Conservation (phyloP, 1,284 basidiomycete species). For the Termitomyces sp. region DNA sequence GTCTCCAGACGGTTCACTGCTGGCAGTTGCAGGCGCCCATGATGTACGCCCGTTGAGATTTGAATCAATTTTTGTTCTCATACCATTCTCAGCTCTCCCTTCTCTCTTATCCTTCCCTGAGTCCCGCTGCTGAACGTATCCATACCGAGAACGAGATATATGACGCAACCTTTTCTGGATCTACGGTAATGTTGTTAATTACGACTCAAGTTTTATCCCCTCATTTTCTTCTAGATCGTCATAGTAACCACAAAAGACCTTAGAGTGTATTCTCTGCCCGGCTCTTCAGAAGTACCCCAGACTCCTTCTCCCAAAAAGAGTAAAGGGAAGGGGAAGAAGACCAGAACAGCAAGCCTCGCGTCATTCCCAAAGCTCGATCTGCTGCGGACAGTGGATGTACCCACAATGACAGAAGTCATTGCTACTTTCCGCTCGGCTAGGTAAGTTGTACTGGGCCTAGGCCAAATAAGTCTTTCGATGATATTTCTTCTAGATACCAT, state of each 20-base stretch:
- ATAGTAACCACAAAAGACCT: conserved; percentile 61
- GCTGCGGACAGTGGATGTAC: conserved; percentile 49
- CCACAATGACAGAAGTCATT: conserved; percentile 43
- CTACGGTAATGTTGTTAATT: conserved; percentile 21
- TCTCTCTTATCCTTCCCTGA: conserved; percentile 63
- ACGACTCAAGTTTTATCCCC: not conserved
- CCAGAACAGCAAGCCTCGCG: conserved; percentile 13
- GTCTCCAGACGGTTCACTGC: conserved; percentile 56
- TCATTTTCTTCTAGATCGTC: conserved; percentile 44
- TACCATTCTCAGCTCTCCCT: conserved; percentile 54
- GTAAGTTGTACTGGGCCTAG: conserved; percentile 31
- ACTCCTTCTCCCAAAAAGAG: conserved; percentile 26
- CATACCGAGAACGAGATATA: conserved; percentile 68
- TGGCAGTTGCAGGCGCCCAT: conserved; percentile 61
- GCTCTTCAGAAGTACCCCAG: conserved; percentile 9
- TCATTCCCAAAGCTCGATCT: conserved; percentile 36
- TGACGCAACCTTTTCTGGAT: conserved; percentile 63
- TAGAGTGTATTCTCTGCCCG: conserved; percentile 51
- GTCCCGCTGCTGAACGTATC: conserved; percentile 42
- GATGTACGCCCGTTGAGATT: conserved; percentile 42
- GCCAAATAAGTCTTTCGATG: not conserved
- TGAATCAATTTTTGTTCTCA: conserved; percentile 4
- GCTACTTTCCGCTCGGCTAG: conserved; percentile 72
- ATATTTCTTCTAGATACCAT: conserved; percentile 47
- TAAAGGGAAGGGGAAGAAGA: conserved; percentile 41